A percentile compares a stretch with the other conserved stretches of the same genome.
phyloP scores from a whole-genome alignment of 2,329 filamentous ascomycete genomes.

The Xylaria sp. region DNA sequence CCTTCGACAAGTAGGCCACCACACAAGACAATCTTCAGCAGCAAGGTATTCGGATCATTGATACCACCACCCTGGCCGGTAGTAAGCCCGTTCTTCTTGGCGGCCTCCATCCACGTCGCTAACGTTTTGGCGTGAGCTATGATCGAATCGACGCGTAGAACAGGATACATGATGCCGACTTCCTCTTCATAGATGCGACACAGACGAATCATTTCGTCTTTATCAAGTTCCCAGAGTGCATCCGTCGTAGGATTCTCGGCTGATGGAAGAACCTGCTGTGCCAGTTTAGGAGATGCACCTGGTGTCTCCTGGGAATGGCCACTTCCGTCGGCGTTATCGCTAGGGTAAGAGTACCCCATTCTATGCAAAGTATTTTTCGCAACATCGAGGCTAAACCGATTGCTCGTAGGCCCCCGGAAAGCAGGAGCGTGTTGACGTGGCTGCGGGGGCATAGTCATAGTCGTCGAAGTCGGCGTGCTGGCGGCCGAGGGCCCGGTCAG shows the following conservation, averaged over 20 bases:
- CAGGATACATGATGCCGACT: slow-evolving; percentile 91
- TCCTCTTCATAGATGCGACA: slow-evolving; percentile 88
- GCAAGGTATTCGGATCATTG: slow-evolving; percentile 67
- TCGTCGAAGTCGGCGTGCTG: slow-evolving; percentile 56
- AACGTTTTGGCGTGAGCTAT: slow-evolving; percentile 76
- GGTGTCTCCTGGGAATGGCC: slow-evolving; percentile 55
- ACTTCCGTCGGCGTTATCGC: slow-evolving; percentile 71
- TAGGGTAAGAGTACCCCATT: slow-evolving; percentile 82
- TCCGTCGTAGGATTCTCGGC: slow-evolving; percentile 61
- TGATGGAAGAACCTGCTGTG: slow-evolving; percentile 53
- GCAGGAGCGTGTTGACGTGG: slow-evolving; percentile 73
- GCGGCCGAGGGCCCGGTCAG: slow-evolving; percentile 53
- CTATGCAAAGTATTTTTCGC: slow-evolving; percentile 87
- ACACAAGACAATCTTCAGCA: slow-evolving; percentile 87
- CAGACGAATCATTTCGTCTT: slow-evolving; percentile 82
- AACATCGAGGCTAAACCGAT: slow-evolving; percentile 85
- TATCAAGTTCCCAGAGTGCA: slow-evolving; percentile 81
- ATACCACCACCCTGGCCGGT: slow-evolving; percentile 53
- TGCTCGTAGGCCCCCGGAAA: slow-evolving; percentile 88
- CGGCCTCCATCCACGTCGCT: slow-evolving; percentile 75
- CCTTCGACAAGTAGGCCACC: slow-evolving; percentile 81
- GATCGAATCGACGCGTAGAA: slow-evolving; percentile 78
- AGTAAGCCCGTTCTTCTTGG: slow-evolving; percentile 51
- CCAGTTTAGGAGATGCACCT: slow-evolving; percentile 50
- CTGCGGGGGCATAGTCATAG: slow-evolving; percentile 59